Percentiles rank a stretch among this genome's conserved stretches.
Evolutionary conservation across 306 rosid genomes (phyloP).

Genomic region (Fragaria vesca): DNA sequence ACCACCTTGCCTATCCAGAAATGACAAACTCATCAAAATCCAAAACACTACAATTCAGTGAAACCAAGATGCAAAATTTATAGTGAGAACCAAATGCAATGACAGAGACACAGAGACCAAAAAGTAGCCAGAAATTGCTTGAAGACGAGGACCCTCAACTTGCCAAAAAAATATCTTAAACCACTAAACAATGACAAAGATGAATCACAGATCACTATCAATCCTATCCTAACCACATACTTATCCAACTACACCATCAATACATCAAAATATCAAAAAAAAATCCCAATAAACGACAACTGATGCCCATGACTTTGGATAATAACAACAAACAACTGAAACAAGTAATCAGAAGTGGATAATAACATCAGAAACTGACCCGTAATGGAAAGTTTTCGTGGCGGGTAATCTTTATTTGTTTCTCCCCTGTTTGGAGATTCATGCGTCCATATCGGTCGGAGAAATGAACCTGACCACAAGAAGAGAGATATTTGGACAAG

Average conservation of each 20-base stretch:
- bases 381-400: background rate
- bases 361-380: background rate
- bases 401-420: background rate
- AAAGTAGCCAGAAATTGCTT: slow-evolving; percentile 27
- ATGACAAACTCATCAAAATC: slow-evolving; percentile 4
- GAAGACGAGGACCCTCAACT: slow-evolving; percentile 21
- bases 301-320: background rate
- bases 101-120: slow-evolving; percentile 5
- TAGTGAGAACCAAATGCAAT: too few species aligned
- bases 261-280: slow-evolving; percentile 14
- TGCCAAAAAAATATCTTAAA: slow-evolving; percentile 20
- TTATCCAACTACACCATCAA: slow-evolving; percentile 28
- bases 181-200: slow-evolving; percentile 13
- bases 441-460: slow-evolving; percentile 6
- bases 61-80: background rate
- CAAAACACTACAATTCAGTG: background rate
- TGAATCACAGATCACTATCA: slow-evolving; percentile 27
- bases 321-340: background rate
- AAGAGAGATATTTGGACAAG: slow-evolving; percentile 18
- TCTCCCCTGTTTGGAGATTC: slow-evolving; percentile 14
- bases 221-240: slow-evolving; percentile 36
- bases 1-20: slow-evolving; percentile 22
- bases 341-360: background rate
- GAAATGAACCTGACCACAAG: background rate
- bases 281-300: slow-evolving; percentile 15